phyloP scores from a whole-genome alignment of 495 filamentous ascomycete genomes.

The Entonaema liquescens region DNA sequence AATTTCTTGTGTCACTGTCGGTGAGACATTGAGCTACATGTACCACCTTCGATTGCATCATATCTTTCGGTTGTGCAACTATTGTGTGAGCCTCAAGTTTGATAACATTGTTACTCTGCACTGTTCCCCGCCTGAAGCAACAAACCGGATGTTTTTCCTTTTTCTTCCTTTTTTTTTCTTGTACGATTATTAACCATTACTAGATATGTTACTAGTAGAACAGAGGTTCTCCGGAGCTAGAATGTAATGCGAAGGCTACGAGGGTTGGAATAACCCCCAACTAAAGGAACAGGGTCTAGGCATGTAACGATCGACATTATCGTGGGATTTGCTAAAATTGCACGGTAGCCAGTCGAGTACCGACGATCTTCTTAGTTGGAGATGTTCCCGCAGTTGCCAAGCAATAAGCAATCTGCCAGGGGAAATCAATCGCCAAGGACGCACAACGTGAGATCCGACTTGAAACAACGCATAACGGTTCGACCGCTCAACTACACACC shows the following conservation, averaged over 20 bases:
- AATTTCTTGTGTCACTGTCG: neutral
- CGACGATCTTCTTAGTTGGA: slow-evolving; percentile 29
- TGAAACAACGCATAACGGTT: slow-evolving; percentile 33
- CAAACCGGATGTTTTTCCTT: neutral
- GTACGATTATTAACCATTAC: neutral
- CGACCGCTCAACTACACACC: slow-evolving; percentile 24
- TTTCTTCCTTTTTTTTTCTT: neutral
- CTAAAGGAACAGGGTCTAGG: slow-evolving; percentile 12
- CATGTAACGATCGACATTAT: slow-evolving; percentile 31
- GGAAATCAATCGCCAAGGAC: slow-evolving; percentile 36
- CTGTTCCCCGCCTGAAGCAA: neutral
- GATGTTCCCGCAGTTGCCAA: slow-evolving; percentile 38
- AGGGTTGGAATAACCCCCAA: neutral
- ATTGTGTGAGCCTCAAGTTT: slow-evolving; percentile 24
- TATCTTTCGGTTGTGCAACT: slow-evolving; percentile 5
- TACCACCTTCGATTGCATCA: slow-evolving; percentile 7
- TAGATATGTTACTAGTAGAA: neutral
- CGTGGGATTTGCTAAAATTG: slow-evolving; percentile 36
- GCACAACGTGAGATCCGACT: slow-evolving; percentile 33
- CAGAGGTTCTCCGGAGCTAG: neutral
- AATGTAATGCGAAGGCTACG: neutral
- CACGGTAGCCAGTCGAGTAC: slow-evolving; percentile 27
- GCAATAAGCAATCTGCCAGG: slow-evolving; percentile 17
- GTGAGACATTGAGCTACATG: slow-evolving; percentile 7
- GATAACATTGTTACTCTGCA: slow-evolving; percentile 5